phyloP scores from a whole-genome alignment of 441 rosid genomes.

The Metrosideros polymorpha region DNA sequence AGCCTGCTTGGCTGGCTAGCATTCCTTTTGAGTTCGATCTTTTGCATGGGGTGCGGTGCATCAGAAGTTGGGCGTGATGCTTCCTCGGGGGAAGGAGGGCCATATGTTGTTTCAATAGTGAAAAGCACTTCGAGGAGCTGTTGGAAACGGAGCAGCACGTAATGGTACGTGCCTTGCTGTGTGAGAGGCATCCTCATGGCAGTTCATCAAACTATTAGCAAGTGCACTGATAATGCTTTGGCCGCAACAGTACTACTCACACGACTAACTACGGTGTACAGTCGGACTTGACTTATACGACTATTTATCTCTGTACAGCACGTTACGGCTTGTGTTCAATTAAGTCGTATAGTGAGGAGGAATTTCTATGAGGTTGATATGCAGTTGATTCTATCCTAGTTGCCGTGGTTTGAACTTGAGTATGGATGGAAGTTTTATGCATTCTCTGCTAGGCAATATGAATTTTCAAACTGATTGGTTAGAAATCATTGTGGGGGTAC shows the following conservation, averaged over 20 bases:
- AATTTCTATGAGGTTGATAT: not conserved
- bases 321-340: not conserved
- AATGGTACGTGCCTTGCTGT: not conserved
- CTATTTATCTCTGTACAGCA: not conserved
- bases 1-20: not conserved
- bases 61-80: not conserved
- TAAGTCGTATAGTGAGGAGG: not conserved
- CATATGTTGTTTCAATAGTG: not conserved
- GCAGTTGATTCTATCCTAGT: not conserved
- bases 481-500: not conserved
- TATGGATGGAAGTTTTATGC: not conserved
- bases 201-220: not conserved
- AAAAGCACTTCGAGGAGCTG: not conserved
- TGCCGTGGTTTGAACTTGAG: not conserved
- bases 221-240: not conserved
- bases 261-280: not conserved
- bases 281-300: not conserved
- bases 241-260: not conserved
- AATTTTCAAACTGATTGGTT: not conserved
- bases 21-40: not conserved
- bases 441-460: not conserved
- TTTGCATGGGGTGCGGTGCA: not conserved
- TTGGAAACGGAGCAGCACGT: not conserved
- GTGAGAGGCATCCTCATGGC: not conserved
- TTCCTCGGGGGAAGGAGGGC: not conserved